Evolutionary conservation across 805 yeast genomes (phyloP).

Genomic region (Trichomonascus vanleenenianus): DNA sequence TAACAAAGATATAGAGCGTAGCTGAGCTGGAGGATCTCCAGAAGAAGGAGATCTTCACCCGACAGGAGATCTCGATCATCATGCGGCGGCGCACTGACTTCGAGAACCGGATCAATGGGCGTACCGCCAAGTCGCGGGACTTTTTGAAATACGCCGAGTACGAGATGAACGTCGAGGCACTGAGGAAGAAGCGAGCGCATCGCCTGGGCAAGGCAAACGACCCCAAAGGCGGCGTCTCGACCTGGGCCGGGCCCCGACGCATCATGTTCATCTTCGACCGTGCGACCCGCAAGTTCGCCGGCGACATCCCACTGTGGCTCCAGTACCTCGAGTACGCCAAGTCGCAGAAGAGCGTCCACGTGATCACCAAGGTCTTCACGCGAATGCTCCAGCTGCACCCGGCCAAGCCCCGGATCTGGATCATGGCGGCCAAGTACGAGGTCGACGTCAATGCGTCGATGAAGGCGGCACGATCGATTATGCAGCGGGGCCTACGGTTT

Average conservation of each 20-base stretch:
- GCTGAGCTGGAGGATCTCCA: conserved; percentile 89
- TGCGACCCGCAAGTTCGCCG: conserved; percentile 72
- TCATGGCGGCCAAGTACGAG: conserved; percentile 90
- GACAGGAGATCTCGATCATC: conserved; percentile 71
- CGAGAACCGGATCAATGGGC: conserved; percentile 79
- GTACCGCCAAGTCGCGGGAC: conserved; percentile 75
- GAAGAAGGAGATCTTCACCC: conserved; percentile 71
- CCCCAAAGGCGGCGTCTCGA: conserved; percentile 45
- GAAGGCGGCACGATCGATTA: conserved; percentile 76
- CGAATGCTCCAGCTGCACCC: conserved; percentile 81
- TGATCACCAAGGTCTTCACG: conserved; percentile 53
- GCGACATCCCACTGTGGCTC: conserved; percentile 71
- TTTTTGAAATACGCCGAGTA: conserved; percentile 71
- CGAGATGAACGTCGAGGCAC: conserved; percentile 69
- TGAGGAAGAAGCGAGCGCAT: conserved; percentile 62
- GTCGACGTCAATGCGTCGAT: conserved; percentile 83
- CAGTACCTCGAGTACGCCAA: conserved; percentile 53
- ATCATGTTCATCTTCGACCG: conserved; percentile 77
- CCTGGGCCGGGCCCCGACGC: conserved; percentile 80
- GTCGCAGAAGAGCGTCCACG: conserved; percentile 24
- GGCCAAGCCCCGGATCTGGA: conserved; percentile 84
- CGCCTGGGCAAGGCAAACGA: conserved; percentile 41
- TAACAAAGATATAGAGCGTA: too few species aligned
- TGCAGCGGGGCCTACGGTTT: conserved; percentile 79
- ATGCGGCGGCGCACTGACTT: conserved; percentile 94